A percentile compares a stretch with the other conserved stretches of the same genome.
Evolutionary conservation across 345 rosid species (phyloP).

Genomic region (Populus pruinosa): DNA sequence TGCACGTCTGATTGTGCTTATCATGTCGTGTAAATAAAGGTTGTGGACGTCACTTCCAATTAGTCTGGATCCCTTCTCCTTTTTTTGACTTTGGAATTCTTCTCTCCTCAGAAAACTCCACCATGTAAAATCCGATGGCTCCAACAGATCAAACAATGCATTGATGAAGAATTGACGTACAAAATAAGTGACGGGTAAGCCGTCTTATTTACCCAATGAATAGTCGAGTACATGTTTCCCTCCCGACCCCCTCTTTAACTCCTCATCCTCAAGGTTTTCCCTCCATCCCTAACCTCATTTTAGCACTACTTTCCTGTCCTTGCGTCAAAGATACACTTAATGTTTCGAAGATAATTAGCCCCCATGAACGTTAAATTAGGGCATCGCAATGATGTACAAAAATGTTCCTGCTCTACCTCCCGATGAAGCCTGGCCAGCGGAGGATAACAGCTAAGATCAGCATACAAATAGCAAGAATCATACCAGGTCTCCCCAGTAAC

Average conservation of each 20-base stretch:
- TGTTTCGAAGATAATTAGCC: background rate
- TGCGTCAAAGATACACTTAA: background rate
- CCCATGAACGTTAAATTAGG: background rate
- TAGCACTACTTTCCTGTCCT: background rate
- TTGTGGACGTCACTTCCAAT: background rate
- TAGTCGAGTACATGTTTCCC: background rate
- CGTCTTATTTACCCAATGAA: background rate
- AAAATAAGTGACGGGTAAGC: background rate
- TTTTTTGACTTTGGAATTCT: background rate
- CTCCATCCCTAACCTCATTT: background rate
- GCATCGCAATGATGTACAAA: background rate
- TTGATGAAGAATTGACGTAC: background rate
- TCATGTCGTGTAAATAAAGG: background rate
- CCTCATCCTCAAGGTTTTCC: background rate
- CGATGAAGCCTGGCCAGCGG: slow-evolving; percentile 73
- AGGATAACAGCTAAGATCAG: slow-evolving; percentile 79
- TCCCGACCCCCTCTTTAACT: background rate
- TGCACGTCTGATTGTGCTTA: background rate
- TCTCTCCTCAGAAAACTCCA: background rate
- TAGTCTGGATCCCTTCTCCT: background rate
- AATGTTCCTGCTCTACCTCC: slow-evolving; percentile 36
- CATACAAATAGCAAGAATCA: slow-evolving; percentile 75
- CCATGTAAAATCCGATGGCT: background rate
- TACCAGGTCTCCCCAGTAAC: slow-evolving; percentile 78
- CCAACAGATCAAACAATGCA: background rate